Base-by-base conservation (phyloP, 2,329 filamentous ascomycete species). In the Xylaria digitata region DNA sequence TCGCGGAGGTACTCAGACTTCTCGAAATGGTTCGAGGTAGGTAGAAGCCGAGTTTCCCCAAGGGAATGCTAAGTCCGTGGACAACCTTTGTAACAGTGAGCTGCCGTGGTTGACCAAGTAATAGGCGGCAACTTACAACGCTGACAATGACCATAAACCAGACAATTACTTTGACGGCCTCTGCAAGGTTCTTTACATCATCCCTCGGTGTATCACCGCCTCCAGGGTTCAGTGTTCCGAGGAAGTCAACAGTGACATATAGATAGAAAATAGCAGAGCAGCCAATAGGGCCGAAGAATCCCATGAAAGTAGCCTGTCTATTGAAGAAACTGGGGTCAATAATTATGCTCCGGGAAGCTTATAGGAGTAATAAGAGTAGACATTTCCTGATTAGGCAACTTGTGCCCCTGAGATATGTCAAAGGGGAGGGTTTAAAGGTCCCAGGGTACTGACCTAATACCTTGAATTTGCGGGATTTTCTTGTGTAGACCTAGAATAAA, bases 201-300 rank as follows among this genome's bases (percentile, higher is more conserved):
- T 84, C 82, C 32, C 92, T 84, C 15, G 87, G 80, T 37, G 85
- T 75, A 0, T 87, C 89, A 59, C 92, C 81, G 7, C 88, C 86
- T 0, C 60, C 58, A 9, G 72, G 69, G 42, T 84, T 86, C n/a
- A 87, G 74, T 1, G 66, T 80, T 34, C 78, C 80, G 56, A 97
- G 82, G 67, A 94, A 97, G 26, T 97, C 92, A 1, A 92, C 78
- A 46, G 87, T 90, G 68, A 97, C 83, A 75, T 94, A 96, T 6
- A 97, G 84, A 76, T 97, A 97, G 77, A 97, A 97, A 21, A 97
- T 87, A 0, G 93, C 94, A 17, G 92, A 93, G 1, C 97, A 94
- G 2, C 95, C 94, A 63, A 97, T 94, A 0, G 94, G 94, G 0
- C 94, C 94, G 71, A 97, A 97, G 82, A 97, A 97, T 0, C 94